phyloP scores from a whole-genome alignment of 371 early-diverging fungal genomes.

The Lichtheimia corymbifera region DNA sequence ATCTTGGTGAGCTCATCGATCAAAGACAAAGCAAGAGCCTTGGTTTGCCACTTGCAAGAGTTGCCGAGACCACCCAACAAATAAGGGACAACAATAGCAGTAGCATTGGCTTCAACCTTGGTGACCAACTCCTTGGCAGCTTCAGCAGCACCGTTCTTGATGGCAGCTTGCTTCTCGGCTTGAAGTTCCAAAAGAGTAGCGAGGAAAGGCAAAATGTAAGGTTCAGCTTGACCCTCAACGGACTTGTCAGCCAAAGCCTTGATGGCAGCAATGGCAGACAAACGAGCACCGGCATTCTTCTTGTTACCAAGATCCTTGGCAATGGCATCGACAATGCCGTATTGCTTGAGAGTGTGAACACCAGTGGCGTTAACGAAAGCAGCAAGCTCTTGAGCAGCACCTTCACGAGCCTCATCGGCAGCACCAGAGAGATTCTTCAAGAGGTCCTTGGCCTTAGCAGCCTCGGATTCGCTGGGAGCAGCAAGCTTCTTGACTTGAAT shows the following conservation, averaged over 20 bases:
- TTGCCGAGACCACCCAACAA: slow-evolving; percentile 61
- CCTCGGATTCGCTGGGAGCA: slow-evolving; percentile 34
- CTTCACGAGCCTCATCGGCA: slow-evolving; percentile 57
- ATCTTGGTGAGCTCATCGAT: slow-evolving; percentile 55
- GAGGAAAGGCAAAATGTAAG: slow-evolving; percentile 62
- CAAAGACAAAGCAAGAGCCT: slow-evolving; percentile 62
- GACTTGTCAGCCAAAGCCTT: slow-evolving; percentile 50
- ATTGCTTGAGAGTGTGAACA: slow-evolving; percentile 56
- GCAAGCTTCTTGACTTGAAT: slow-evolving; percentile 41
- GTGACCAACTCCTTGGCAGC: slow-evolving; percentile 56
- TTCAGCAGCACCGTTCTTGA: slow-evolving; percentile 55
- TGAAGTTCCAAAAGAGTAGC: slow-evolving; percentile 59
- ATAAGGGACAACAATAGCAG: slow-evolving; percentile 55
- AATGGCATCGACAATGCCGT: slow-evolving; percentile 56
- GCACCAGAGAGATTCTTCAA: slow-evolving; percentile 52
- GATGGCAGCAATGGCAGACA: slow-evolving; percentile 66
- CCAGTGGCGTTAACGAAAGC: slow-evolving; percentile 51
- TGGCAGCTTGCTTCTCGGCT: slow-evolving; percentile 68
- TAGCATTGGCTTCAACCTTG: slow-evolving; percentile 56
- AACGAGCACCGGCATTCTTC: slow-evolving; percentile 67
- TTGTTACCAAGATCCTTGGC: slow-evolving; percentile 59
- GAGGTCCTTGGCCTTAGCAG: slow-evolving; percentile 42
- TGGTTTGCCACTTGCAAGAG: slow-evolving; percentile 80
- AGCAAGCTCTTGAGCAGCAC: slow-evolving; percentile 56
- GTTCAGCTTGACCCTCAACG: slow-evolving; percentile 56